Evolutionary conservation across 805 yeast species (phyloP), one percentile per base, ranked within the genome.

Genomic region (Candida ponderosae): DNA sequence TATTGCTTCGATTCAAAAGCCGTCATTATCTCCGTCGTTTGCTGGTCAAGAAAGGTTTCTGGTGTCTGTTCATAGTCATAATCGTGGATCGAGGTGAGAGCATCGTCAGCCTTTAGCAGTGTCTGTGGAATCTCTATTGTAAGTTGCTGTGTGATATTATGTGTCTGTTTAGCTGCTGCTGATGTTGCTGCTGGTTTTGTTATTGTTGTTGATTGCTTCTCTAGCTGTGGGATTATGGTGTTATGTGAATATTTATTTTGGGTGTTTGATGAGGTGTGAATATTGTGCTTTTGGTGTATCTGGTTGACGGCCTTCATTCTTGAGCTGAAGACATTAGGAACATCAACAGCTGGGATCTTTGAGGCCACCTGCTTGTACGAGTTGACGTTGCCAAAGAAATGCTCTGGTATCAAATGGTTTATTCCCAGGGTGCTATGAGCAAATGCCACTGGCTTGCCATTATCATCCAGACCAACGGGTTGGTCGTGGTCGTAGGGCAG

Each of bases 41-140:
- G 63, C 15, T 59, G 54, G 1, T 47, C 34, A 11, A 59, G 38
- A 37, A 58, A 65, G 3, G 62, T 57, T 6, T 44, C 41, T 13
- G 50, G 56, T 23, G 40, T 42, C 37, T 39, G 51, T 36, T 44
- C 62, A 61, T 4, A 43, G 39, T 33, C 59, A 63, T 23, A 42
- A 47, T 29, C 51, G 57, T 63, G 63, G 56, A 10, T 57, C 50
- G 20, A 40, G 32, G 13, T 24, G 3, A 36, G 35, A n/a, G 39
- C 37, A 18, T 39, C 40, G 10, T 39, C 42, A 29, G 34, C 34
- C 8, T 15, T 26, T 14, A 16, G 18, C 13, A 18, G 29, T 15
- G 34, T n/a, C n/a, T n/a, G n/a, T n/a, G n/a, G n/a, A n/a, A n/a
- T n/a, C n/a, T n/a, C n/a, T n/a, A n/a, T n/a, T n/a, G n/a, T n/a